Evolutionary conservation across 495 filamentous ascomycete genomes (phyloP).

Genomic region (Thozetella sp.): DNA sequence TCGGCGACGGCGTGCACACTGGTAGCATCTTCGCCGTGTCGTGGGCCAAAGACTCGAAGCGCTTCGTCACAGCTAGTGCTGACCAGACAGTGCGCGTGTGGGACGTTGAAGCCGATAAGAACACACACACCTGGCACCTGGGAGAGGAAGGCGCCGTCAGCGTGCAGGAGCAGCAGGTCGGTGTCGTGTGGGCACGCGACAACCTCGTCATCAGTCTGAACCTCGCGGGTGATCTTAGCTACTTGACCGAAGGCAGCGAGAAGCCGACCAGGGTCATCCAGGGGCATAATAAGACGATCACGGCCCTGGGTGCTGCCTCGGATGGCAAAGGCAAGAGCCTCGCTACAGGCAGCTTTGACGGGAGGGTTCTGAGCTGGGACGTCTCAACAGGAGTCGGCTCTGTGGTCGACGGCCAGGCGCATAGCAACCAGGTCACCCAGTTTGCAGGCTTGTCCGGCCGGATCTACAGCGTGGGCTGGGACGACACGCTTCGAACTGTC

Average conservation of each 20-base stretch:
- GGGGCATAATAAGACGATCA: conserved; percentile 94
- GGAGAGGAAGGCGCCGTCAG: conserved; percentile 78
- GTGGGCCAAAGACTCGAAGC: conserved; percentile 87
- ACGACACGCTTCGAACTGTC: conserved; percentile 85
- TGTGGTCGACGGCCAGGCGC: conserved; percentile 73
- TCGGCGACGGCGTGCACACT: conserved; percentile 82
- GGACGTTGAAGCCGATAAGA: conserved; percentile 81
- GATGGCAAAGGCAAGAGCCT: conserved; percentile 59
- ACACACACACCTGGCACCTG: conserved; percentile 79
- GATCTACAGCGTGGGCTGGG: conserved; percentile 90
- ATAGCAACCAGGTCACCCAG: conserved; percentile 81
- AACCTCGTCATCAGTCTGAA: conserved; percentile 87
- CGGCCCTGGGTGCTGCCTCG: conserved; percentile 60
- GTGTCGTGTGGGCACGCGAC: conserved; percentile 90
- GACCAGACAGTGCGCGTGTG: conserved; percentile 90
- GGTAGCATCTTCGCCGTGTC: conserved; percentile 91
- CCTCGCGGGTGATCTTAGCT: conserved; percentile 87
- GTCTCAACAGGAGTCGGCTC: conserved; percentile 64
- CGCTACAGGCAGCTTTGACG: conserved; percentile 90
- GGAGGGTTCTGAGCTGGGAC: conserved; percentile 83
- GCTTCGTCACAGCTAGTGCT: conserved; percentile 88
- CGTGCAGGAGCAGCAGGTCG: conserved; percentile 86
- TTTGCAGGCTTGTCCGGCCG: conserved; percentile 62
- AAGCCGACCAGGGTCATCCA: conserved; percentile 73
- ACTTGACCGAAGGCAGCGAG: conserved; percentile 70